phyloP scores from a whole-genome alignment of 495 filamentous ascomycete species.

The Lepraria neglecta region DNA sequence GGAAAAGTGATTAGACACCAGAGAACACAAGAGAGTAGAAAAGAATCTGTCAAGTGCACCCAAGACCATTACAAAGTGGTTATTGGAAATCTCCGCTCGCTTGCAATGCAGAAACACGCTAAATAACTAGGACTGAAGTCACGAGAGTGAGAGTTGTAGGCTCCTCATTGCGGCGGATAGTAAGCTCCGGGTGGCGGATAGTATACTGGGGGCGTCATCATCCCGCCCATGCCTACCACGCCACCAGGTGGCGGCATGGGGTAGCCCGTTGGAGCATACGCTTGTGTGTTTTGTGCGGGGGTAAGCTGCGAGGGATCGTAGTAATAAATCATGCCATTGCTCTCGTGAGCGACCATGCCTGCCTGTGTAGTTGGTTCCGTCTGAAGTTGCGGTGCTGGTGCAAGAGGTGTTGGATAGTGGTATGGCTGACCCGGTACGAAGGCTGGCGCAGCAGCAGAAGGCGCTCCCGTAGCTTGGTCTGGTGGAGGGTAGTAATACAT shows the following conservation, averaged over 20 bases:
- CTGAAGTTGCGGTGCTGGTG: slow-evolving; percentile 36
- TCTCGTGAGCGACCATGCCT: slow-evolving; percentile 81
- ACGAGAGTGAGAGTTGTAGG: neutral
- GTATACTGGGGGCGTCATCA: slow-evolving; percentile 73
- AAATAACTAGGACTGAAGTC: slow-evolving; percentile 24
- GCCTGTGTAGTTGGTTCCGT: slow-evolving; percentile 47
- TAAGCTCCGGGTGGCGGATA: slow-evolving; percentile 45
- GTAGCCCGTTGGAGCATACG: slow-evolving; percentile 47
- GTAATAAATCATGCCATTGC: slow-evolving; percentile 93
- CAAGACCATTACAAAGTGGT: slow-evolving; percentile 17
- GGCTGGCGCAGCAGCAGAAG: slow-evolving; percentile 47
- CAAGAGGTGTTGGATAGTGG: slow-evolving; percentile 36
- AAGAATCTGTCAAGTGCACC: slow-evolving; percentile 6
- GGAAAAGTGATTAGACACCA: slow-evolving; percentile 12
- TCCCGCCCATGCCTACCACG: slow-evolving; percentile 67
- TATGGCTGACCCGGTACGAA: slow-evolving; percentile 53
- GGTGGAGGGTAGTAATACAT: slow-evolving; percentile 47
- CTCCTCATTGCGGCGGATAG: slow-evolving; percentile 36
- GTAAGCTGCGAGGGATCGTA: slow-evolving; percentile 69
- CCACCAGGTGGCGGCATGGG: slow-evolving; percentile 48
- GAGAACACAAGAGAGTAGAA: slow-evolving; percentile 20
- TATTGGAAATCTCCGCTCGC: slow-evolving; percentile 18
- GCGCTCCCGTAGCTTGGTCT: slow-evolving; percentile 43
- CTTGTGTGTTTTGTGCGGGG: slow-evolving; percentile 44
- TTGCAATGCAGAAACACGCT: slow-evolving; percentile 30